Evolutionary conservation across 495 filamentous ascomycete genomes (phyloP), one percentile per base, ranked within the genome.

Genomic region (Hypoxylon fuscum): DNA sequence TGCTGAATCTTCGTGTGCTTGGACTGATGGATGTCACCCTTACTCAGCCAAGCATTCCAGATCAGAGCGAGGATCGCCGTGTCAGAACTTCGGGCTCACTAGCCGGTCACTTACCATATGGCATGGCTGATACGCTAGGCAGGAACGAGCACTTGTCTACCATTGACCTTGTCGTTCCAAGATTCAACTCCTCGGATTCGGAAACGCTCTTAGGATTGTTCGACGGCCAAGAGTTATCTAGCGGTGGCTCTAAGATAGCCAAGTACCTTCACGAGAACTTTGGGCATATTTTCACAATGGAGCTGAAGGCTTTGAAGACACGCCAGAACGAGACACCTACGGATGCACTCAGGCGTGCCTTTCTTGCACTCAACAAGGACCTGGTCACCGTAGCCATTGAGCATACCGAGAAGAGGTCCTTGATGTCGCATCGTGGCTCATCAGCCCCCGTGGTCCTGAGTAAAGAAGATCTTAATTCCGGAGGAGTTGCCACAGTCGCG

Each of bases 1-100:
- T 99, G 15, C 77, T 79, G n/a, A 91, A 96, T 70, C 85, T 99
- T 23, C 83, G 95, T 10, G 86, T 98, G 29, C 82, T 98, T 41
- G 95, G 95, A 3, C 75, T 99, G 62, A 99, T 99, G 92, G 95
- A 99, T 77, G 95, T 99, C 14, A 99, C 95, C 1, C 84, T 98
- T 49, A 79, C 72, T 14, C 92, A 94, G 50, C 90, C 92, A 5
- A 96, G 88, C 29, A 92, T 96, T 46, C 95, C 96, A 2, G 95
- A 99, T 64, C 88, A 97, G 69, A 95, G 86, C 34, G 94, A 97
- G 69, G 96, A 99, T 77, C 89, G 94, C 43, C 87, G 95, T 81
- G 92, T 99, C 44, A 84, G 95, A 62, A 97, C 95, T 14, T 96
- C 96, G n/a, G 93, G 92, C 20, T 96, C 94, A 1, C 74, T 93